Evolutionary conservation across 805 yeast species (phyloP), one percentile per base, ranked within the genome.

Genomic region (Metschnikowia kunwiensis): DNA sequence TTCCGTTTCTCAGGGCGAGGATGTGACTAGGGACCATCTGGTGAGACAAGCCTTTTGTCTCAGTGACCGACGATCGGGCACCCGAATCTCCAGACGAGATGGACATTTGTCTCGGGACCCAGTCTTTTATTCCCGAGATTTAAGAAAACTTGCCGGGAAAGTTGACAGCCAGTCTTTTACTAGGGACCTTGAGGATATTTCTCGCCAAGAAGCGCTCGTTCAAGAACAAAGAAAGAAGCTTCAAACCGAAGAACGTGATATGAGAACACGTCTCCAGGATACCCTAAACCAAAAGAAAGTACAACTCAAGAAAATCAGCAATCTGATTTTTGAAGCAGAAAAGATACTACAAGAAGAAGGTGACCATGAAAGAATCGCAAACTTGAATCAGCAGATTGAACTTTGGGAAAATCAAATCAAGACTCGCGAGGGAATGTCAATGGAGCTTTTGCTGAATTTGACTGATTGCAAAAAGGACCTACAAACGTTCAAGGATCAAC

Each of bases 61-160:
- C n/a, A 58, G 68, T 32, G 64, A 70, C 33, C 45, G 52, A 5
- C 51, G 60, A 4, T 79, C 84, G 3, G 74, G 71, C 21, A 67
- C 66, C 15, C 59, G 75, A 27, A 51, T 69, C 3, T 50, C 66
- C 29, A 52, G 57, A 11, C 49, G 60, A 27, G 63, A 57, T 19
- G 75, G 75, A 11, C 72, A 74, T 1, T 65, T 74, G 26, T 58
- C 72, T 28, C 57, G 69, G 17, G 82, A 80, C 54, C 83, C 87
- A 1, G 57, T 80, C 2, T 59, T 57, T 37, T 78, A 73, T 43
- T 44, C 43, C 36, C 55, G 50, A 18, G 60, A 54, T 8, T 46
- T 53, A 8, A 53, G 50, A 15, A 64, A 62, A 41, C 53, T 65
- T 33, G 55, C 63, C 1, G 52, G 54, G 5, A 43, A 40, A 24